A percentile compares a stretch with the other conserved stretches of the same genome.
phyloP scores from a whole-genome alignment of 345 rosid species.

The Trapa incisa region DNA sequence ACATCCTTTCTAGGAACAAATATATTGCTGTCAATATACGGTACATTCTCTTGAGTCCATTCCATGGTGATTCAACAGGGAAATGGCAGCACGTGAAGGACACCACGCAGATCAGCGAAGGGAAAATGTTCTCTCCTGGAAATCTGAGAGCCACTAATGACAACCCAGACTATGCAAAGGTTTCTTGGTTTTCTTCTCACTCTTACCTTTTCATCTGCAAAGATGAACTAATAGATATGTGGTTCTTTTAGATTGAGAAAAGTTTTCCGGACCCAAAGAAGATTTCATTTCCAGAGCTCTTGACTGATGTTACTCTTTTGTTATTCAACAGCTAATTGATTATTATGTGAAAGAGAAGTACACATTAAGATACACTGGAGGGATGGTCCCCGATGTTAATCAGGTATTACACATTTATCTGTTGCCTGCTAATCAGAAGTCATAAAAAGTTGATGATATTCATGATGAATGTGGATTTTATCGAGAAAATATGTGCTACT shows the following conservation, averaged over 20 bases:
- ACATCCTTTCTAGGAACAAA: neutral
- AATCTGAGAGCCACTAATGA: constrained; percentile 91
- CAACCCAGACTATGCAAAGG: constrained; percentile 51
- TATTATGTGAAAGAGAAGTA: constrained; percentile 86
- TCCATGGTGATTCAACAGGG: constrained; percentile 50
- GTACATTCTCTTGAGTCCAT: neutral
- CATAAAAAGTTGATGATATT: too few species aligned
- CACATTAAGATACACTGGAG: constrained; percentile 98
- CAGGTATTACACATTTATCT: neutral
- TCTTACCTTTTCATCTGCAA: neutral
- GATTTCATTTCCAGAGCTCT: neutral
- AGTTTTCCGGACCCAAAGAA: neutral
- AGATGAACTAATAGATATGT: too few species aligned
- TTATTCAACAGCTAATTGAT: constrained; percentile 54
- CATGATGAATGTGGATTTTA: neutral
- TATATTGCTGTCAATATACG: neutral
- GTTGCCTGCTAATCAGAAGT: neutral
- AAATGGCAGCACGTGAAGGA: constrained; percentile 97
- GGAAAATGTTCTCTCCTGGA: constrained; percentile 94
- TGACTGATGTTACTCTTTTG: neutral
- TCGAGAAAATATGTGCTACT: neutral
- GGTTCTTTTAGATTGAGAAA: too few species aligned
- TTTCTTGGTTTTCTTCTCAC: constrained; percentile 17
- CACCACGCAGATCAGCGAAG: constrained; percentile 72
- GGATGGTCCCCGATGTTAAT: constrained; percentile 75